Base-by-base conservation (phyloP, 495 filamentous ascomycete genomes). In the Platismatia glauca region DNA sequence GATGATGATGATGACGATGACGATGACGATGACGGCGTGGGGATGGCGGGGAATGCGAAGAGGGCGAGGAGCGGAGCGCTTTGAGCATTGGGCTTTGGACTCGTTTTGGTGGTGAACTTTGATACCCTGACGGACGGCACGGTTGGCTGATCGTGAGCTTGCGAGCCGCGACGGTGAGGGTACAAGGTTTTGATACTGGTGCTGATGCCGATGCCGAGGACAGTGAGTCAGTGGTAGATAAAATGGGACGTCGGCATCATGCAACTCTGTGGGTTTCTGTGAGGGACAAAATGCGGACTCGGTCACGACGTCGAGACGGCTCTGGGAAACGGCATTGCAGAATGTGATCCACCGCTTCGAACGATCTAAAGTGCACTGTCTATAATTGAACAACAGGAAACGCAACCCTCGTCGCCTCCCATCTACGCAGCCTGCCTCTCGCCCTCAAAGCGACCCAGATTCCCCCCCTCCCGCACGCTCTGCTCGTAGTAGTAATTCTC, bases 401-500 rank as follows among this genome's bases (percentile, higher is more conserved):
- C n/a, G n/a, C n/a, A n/a, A n/a, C n/a, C n/a, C n/a, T n/a, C n/a
- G n/a, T n/a, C 64, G 64, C 41, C 6, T 8, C 34, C 39, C 18
- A 59, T 27, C 59, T 55, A 62, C 48, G 35, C 50, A 52, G 55
- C 43, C 33, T 53, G 38, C 59, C 60, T 57, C 60, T 62, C 60
- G 9, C 50, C 37, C 52, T 56, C 60, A 44, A 33, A 62, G 22
- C 48, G 53, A 7, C 43, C 65, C 62, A 60, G 35, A 50, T 61
- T 59, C 46, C 41, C 59, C 62, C 63, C 66, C 58, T 66, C 69
- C 61, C 64, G 60, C 63, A 70, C 66, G 66, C 68, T 66, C 64
- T 71, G 65, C 70, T 79, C 80, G 75, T 89, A 96, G 81, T 96
- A 96, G 77, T 85, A 93, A 76, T 87, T 91, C 86, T 98, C 94